Conservation (phyloP, 192 early-diverging fungal species). For the Globomyces pollinis-pini region DNA sequence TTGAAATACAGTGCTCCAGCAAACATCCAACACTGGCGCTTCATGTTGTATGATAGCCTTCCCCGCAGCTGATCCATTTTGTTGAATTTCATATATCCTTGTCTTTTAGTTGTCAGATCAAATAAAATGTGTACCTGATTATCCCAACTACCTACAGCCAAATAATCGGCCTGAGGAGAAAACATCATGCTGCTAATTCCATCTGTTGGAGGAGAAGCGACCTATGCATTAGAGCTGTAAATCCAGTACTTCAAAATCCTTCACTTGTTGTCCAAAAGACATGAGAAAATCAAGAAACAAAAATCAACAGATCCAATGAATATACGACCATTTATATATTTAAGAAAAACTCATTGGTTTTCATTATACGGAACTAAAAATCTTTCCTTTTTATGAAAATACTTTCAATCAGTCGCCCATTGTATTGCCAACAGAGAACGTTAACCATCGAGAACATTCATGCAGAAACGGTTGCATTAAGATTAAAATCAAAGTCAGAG, state of each 20-base stretch:
- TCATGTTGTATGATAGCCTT: slow-evolving; percentile 78
- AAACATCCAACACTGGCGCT: slow-evolving; percentile 72
- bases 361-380: too few species aligned
- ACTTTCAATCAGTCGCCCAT: too few species aligned
- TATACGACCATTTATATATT: too few species aligned
- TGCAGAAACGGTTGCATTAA: neutral
- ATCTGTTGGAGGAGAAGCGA: slow-evolving; percentile 65
- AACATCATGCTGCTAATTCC: slow-evolving; percentile 75
- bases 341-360: too few species aligned
- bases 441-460: neutral
- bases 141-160: slow-evolving; percentile 90
- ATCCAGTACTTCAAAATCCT: too few species aligned
- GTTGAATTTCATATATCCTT: slow-evolving; percentile 82
- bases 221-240: too few species aligned
- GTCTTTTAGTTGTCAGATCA: slow-evolving; percentile 68
- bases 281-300: too few species aligned
- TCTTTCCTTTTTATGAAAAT: too few species aligned
- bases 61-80: slow-evolving; percentile 62
- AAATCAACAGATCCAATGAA: neutral
- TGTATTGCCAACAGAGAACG: too few species aligned
- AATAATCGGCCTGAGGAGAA: slow-evolving; percentile 70
- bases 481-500: neutral
- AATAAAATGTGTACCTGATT: slow-evolving; percentile 45
- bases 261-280: too few species aligned
- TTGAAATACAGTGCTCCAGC: slow-evolving; percentile 88